These are phyloP conservation scores for Fomitiporia mediterranea DNA, from an alignment of 1,284 basidiomycete genomes.

Conservation along the genomic window DNA sequence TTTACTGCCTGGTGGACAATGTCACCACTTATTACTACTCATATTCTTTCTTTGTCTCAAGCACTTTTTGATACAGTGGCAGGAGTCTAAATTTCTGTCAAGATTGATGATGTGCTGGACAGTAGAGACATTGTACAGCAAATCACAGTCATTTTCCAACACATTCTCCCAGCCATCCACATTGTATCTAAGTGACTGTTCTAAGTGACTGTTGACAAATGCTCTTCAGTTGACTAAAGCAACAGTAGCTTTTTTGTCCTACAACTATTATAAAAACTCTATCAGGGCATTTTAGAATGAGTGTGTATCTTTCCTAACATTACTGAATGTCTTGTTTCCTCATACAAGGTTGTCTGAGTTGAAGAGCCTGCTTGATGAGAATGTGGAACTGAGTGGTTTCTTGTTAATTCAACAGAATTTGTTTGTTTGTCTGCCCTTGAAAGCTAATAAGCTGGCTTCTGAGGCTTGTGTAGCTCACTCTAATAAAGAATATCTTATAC, in stretches of 20 bases:
- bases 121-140: slow-evolving; percentile 68
- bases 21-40: slow-evolving; percentile 61
- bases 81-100: slow-evolving; percentile 49
- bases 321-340: slow-evolving; percentile 70
- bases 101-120: slow-evolving; percentile 43
- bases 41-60: slow-evolving; percentile 70
- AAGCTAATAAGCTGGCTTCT: slow-evolving; percentile 22
- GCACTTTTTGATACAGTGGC: slow-evolving; percentile 66
- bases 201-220: slow-evolving; percentile 71
- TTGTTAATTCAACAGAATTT: slow-evolving; percentile 65
- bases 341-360: slow-evolving; percentile 58
- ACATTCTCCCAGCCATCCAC: slow-evolving; percentile 83
- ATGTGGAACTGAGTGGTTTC: slow-evolving; percentile 87
- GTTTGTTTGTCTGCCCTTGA: slow-evolving; percentile 32
- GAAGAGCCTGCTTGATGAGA: slow-evolving; percentile 79
- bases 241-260: slow-evolving; percentile 22
- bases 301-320: slow-evolving; percentile 66
- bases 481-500: slow-evolving; percentile 93
- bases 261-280: slow-evolving; percentile 24
- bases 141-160: slow-evolving; percentile 82
- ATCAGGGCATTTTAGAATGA: slow-evolving; percentile 66
- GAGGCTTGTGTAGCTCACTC: slow-evolving; percentile 69
- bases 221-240: slow-evolving; percentile 55
- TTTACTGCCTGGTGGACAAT: too few relatives aligned
- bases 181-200: slow-evolving; percentile 92